phyloP scores from a whole-genome alignment of 805 yeast species.

The Nakazawaea ambrosiae region DNA sequence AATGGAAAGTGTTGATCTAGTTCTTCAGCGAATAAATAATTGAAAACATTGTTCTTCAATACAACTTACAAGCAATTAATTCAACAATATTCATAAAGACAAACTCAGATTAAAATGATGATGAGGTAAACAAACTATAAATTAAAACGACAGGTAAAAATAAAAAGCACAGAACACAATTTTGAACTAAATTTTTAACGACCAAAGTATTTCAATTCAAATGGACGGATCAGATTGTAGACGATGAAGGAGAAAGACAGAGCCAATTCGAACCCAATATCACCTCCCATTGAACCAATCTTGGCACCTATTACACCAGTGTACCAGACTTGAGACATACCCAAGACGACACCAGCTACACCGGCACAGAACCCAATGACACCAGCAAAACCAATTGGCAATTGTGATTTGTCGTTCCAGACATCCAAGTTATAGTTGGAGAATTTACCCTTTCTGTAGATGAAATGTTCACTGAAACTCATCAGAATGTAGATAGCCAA shows the following conservation, averaged over 20 bases:
- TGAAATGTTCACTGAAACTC: constrained; percentile 73
- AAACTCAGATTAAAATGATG: no score
- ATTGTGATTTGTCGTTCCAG: constrained; percentile 47
- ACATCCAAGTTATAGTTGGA: constrained; percentile 55
- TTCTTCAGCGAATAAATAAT: no score
- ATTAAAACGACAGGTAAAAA: no score
- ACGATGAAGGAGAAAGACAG: constrained; percentile 59
- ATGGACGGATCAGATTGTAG: constrained; percentile 49
- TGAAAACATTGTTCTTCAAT: no score
- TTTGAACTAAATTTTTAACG: constrained; percentile 27
- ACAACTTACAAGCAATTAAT: no score
- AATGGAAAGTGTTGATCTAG: no score
- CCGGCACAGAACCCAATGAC: constrained; percentile 74
- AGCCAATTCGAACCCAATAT: constrained; percentile 79
- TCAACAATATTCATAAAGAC: no score
- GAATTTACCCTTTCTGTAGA: constrained; percentile 56
- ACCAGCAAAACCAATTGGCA: constrained; percentile 80
- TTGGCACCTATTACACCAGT: constrained; percentile 55
- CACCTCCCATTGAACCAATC: constrained; percentile 72
- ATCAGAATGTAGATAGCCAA: constrained; percentile 78
- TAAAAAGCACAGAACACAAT: no score
- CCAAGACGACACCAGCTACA: constrained; percentile 77
- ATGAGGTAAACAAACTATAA: no score
- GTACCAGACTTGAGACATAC: constrained; percentile 87
- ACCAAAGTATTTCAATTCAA: constrained; percentile 60